Conservation (phyloP, 164 flowering plant genomes). For the Vitis vinifera region ASM3070453v1 NC_081807.1:1933001-1933500, state of each 20-base stretch:
- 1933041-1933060: neutral
- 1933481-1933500: no score
- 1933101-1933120: constrained; percentile 61
- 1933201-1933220: neutral
- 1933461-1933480: no score
- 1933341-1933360: neutral
- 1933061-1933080: neutral
- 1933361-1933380: neutral
- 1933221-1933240: constrained; percentile 1
- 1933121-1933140: constrained; percentile 99
- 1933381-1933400: neutral
- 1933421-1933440: no score
- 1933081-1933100: neutral
- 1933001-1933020: constrained; percentile 99
- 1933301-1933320: neutral
- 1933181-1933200: constrained; percentile 91
- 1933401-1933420: no score
- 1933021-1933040: constrained; percentile 67
- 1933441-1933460: no score
- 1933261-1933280: neutral
- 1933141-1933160: constrained; percentile 99
- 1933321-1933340: neutral
- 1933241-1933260: neutral
- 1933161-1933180: constrained; percentile 95
- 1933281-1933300: neutral